Evolutionary conservation across 2,329 filamentous ascomycete species (phyloP).

Genomic region (Hymenoscyphus fraxineus): DNA sequence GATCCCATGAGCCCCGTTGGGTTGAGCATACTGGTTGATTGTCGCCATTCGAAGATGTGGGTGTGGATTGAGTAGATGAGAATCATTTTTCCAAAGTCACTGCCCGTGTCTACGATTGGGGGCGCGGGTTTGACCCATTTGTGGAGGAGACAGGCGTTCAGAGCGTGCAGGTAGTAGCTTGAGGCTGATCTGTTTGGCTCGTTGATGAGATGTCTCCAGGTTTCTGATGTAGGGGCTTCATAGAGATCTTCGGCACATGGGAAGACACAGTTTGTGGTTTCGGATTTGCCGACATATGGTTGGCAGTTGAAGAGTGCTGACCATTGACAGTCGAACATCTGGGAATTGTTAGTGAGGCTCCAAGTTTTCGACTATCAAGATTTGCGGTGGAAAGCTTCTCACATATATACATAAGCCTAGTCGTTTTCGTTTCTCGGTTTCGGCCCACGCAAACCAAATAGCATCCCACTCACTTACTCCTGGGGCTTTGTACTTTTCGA

Average conservation of each 20-base stretch:
- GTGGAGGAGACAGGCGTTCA: constrained; percentile 29
- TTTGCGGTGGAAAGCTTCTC: constrained; percentile 4
- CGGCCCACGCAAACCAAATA: constrained; percentile 31
- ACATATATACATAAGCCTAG: constrained; percentile 32
- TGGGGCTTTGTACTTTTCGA: constrained; percentile 19
- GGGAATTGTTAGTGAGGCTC: background rate
- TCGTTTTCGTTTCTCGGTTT: constrained; percentile 31
- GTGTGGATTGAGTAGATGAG: constrained; percentile 32
- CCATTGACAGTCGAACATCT: constrained; percentile 32
- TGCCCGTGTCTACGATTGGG: constrained; percentile 20
- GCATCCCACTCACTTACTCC: constrained; percentile 21
- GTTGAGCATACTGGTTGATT: constrained; percentile 30
- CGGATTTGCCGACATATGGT: constrained; percentile 30
- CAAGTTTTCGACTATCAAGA: background rate
- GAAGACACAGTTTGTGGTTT: constrained; percentile 32
- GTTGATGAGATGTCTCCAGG: constrained; percentile 27
- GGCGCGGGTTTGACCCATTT: constrained; percentile 31
- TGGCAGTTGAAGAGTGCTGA: constrained; percentile 32
- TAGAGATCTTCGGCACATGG: constrained; percentile 29
- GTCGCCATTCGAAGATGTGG: constrained; percentile 33
- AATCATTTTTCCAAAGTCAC: constrained; percentile 28
- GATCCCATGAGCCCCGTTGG: constrained; percentile 30
- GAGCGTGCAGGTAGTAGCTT: constrained; percentile 29
- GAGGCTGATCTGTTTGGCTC: constrained; percentile 22
- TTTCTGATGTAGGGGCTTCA: constrained; percentile 23